Evolutionary conservation across 1,284 basidiomycete genomes (phyloP).

Genomic region (Omphalotus olearius): DNA sequence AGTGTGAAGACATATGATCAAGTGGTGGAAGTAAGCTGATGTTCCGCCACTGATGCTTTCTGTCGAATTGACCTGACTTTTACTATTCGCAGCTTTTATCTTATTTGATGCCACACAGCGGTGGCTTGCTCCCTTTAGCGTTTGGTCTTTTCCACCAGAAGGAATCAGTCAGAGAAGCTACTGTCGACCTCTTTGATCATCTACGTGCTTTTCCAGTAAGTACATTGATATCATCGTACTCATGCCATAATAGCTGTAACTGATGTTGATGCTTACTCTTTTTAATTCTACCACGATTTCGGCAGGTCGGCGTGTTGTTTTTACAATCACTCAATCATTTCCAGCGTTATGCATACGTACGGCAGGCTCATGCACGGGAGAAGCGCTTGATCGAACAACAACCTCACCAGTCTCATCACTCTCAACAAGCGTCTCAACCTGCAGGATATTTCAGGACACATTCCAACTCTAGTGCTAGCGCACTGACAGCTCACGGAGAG

Average conservation of each 20-base stretch:
- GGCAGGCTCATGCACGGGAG: constrained; percentile 58
- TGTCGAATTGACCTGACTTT: background rate
- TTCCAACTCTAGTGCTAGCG: constrained; percentile 12
- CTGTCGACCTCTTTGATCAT: constrained; percentile 81
- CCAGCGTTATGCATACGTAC: constrained; percentile 82
- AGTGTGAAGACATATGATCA: constrained; percentile 65
- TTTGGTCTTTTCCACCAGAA: constrained; percentile 90
- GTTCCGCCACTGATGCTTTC: background rate
- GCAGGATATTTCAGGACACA: constrained; percentile 6
- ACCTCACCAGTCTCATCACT: background rate
- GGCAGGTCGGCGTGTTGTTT: constrained; percentile 80
- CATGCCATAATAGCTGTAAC: constrained; percentile 11
- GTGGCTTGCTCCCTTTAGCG: constrained; percentile 82
- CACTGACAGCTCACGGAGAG: constrained; percentile 1
- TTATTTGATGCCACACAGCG: constrained; percentile 70
- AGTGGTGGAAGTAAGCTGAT: constrained; percentile 75
- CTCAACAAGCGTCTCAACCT: background rate
- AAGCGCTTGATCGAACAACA: constrained; percentile 37
- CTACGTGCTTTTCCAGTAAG: constrained; percentile 73
- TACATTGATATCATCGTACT: constrained; percentile 15
- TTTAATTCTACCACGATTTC: constrained; percentile 5
- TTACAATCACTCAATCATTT: constrained; percentile 87
- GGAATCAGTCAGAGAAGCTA: constrained; percentile 68
- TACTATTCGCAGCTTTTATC: constrained; percentile 67
- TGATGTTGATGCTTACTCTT: background rate